Conservation (phyloP, 805 yeast species). For the Pichia manshurica region DNA sequence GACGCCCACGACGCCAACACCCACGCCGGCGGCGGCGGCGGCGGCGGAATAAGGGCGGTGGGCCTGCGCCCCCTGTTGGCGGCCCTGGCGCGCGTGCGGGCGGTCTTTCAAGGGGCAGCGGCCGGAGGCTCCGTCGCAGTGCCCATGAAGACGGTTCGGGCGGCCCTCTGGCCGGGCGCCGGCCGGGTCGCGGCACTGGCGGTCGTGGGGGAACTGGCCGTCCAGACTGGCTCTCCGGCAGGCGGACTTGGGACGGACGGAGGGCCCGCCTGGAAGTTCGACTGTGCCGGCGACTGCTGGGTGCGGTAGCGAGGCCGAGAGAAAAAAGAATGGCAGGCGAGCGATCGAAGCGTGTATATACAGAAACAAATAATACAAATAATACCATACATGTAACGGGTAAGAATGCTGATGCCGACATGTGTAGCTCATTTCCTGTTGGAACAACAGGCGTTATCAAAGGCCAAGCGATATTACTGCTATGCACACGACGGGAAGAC, state of each 20-base stretch:
- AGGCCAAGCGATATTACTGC: no score
- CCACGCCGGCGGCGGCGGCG: not conserved
- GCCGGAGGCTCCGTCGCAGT: not conserved
- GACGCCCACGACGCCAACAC: no score
- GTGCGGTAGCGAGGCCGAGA: not conserved
- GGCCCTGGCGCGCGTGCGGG: no score
- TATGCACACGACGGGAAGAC: constrained; percentile 22
- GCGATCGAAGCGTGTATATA: no score
- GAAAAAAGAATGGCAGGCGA: not conserved
- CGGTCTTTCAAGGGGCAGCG: not conserved
- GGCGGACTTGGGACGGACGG: constrained; percentile 1
- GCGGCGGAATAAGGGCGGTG: not conserved
- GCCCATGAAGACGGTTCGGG: not conserved
- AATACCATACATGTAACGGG: no score
- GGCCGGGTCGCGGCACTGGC: not conserved
- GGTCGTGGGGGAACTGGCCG: not conserved
- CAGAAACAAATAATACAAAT: no score
- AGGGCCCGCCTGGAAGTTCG: constrained; percentile 1
- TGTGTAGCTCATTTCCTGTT: no score
- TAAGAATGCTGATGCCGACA: no score
- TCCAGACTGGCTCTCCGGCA: not conserved
- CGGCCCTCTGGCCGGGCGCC: constrained; percentile 2
- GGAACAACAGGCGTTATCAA: no score
- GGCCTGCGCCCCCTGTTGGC: not conserved
- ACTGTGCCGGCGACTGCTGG: not conserved